Evolutionary conservation across 331 rosid genomes (phyloP).

Genomic region (Prunus yedoensis): DNA sequence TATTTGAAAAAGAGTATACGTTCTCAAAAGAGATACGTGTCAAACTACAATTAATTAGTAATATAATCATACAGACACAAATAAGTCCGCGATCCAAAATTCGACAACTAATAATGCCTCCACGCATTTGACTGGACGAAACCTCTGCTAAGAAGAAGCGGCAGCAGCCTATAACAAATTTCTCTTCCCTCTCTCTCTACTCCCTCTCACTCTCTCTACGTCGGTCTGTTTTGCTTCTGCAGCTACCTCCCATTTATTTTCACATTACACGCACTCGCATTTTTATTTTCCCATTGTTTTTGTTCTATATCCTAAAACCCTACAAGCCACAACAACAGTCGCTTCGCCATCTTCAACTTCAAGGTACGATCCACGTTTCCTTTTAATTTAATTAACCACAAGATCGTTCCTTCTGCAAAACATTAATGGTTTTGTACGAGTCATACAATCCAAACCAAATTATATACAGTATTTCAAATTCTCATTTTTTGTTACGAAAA

Average conservation of each 20-base stretch:
- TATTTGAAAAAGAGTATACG: too few species aligned
- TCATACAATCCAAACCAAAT: too few species aligned
- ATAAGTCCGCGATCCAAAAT: too few species aligned
- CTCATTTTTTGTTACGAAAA: neutral
- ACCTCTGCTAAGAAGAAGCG: neutral
- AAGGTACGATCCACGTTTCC: conserved; percentile 7
- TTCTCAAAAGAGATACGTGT: neutral
- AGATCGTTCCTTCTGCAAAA: neutral
- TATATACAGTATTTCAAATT: too few species aligned
- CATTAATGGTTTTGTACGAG: neutral
- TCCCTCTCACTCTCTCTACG: neutral
- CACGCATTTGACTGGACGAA: neutral
- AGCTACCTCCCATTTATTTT: neutral
- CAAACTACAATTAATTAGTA: neutral
- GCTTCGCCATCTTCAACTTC: conserved; percentile 2
- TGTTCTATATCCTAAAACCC: too few species aligned
- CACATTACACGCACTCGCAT: neutral
- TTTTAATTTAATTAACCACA: neutral
- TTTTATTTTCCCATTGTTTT: too few species aligned
- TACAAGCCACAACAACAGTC: neutral
- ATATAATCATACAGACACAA: too few species aligned
- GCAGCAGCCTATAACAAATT: too few species aligned
- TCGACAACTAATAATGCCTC: neutral
- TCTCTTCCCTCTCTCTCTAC: neutral
- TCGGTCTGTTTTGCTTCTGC: neutral